phyloP scores from a whole-genome alignment of 176 grass and related monocot genomes.

The Phoenix roebelenii region DNA sequence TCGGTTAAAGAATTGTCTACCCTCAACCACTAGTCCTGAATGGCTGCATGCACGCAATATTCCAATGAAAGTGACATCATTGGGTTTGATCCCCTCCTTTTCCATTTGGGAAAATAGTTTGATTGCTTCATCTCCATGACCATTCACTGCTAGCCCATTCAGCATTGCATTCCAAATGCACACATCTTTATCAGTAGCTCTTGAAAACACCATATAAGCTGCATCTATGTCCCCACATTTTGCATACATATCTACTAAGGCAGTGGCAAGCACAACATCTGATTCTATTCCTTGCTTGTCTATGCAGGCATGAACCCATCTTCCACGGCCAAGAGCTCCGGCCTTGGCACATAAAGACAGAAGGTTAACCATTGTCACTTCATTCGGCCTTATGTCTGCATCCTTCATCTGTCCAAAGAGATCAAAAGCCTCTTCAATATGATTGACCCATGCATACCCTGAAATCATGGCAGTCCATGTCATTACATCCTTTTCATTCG shows the following conservation, averaged over 20 bases:
- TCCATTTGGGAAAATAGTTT: slow-evolving; percentile 7
- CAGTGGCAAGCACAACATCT: slow-evolving; percentile 12
- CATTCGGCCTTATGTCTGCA: slow-evolving; percentile 8
- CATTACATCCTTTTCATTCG: neutral
- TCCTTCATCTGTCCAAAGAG: slow-evolving; percentile 15
- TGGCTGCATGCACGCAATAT: slow-evolving; percentile 18
- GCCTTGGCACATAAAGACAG: neutral
- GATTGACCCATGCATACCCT: slow-evolving; percentile 5
- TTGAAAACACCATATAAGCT: slow-evolving; percentile 5
- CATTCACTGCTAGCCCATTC: slow-evolving; percentile 14
- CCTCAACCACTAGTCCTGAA: slow-evolving; percentile 15
- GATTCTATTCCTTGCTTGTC: slow-evolving; percentile 9
- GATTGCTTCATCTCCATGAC: slow-evolving; percentile 9
- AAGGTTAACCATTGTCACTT: slow-evolving; percentile 14
- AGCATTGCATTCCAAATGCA: slow-evolving; percentile 26
- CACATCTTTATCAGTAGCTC: slow-evolving; percentile 7
- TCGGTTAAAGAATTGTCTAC: slow-evolving; percentile 10
- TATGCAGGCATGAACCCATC: slow-evolving; percentile 15
- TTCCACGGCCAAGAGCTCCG: slow-evolving; percentile 11
- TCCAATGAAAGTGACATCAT: slow-evolving; percentile 18
- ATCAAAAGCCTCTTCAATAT: slow-evolving; percentile 6
- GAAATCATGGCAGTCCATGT: slow-evolving; percentile 14
- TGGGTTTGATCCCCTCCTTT: slow-evolving; percentile 4
- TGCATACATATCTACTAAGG: slow-evolving; percentile 18
- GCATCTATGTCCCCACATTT: slow-evolving; percentile 14